A percentile compares a stretch with the other conserved stretches of the same genome.
Conservation (phyloP, 202 grass and related monocot species). For the Saccharum hybrid region DNA sequence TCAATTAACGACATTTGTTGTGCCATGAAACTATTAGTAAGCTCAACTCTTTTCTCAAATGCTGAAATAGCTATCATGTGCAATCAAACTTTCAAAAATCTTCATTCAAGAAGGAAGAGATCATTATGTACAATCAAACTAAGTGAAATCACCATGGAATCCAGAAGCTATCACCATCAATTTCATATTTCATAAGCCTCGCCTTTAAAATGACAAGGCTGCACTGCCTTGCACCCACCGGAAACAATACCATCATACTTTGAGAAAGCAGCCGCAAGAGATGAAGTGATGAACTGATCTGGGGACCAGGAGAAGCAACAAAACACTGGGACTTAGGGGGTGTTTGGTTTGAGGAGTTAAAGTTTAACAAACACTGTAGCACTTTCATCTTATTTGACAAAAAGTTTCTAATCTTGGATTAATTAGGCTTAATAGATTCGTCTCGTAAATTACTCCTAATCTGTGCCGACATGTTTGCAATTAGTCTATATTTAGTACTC, state of each 20-base stretch:
- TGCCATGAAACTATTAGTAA: conserved; percentile 28
- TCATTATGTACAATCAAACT: conserved; percentile 5
- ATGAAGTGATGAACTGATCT: neutral
- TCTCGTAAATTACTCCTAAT: no score
- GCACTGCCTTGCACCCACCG: neutral
- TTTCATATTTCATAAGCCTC: neutral
- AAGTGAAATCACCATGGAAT: neutral
- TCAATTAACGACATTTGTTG: neutral
- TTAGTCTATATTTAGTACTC: no score
- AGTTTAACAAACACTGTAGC: no score
- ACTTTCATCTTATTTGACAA: no score
- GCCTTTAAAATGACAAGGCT: conserved; percentile 6
- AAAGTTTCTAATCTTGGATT: no score
- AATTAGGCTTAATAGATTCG: no score
- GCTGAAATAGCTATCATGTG: conserved; percentile 19
- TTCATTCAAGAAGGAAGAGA: neutral
- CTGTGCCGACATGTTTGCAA: no score
- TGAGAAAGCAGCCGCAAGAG: neutral
- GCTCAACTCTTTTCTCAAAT: neutral
- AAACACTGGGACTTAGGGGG: conserved; percentile 18
- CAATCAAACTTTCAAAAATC: conserved; percentile 15
- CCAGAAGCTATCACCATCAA: neutral
- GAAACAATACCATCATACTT: conserved; percentile 19
- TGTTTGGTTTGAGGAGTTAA: no score
- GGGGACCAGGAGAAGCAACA: conserved; percentile 30